Evolutionary conservation across 1,284 basidiomycete species (phyloP).

Genomic region (Pascua sp.): DNA sequence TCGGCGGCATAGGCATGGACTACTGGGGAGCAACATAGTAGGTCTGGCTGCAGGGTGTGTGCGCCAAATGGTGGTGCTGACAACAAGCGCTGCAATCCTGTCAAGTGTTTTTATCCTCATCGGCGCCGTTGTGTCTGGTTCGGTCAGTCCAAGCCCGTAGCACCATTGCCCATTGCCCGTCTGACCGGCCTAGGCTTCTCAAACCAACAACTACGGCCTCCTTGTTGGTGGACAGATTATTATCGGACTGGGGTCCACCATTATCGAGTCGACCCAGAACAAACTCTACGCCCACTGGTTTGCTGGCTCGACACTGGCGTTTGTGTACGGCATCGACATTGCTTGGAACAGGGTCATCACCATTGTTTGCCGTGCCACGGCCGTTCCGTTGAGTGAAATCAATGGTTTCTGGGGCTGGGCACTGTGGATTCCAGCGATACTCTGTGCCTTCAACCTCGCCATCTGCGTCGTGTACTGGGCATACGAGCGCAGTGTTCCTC

Average conservation of each 20-base stretch:
- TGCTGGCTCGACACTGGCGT: constrained; percentile 28
- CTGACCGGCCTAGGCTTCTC: too few relatives aligned
- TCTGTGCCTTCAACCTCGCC: too few relatives aligned
- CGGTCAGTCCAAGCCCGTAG: too few relatives aligned
- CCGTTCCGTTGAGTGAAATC: constrained; percentile 36
- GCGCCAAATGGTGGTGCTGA: constrained; percentile 7
- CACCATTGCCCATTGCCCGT: constrained; percentile 26
- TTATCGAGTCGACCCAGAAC: constrained; percentile 20
- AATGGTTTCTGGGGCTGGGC: constrained; percentile 37
- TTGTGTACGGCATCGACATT: constrained; percentile 37
- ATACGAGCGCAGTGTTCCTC: background rate
- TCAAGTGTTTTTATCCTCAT: constrained; percentile 26
- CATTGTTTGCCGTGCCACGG: constrained; percentile 28
- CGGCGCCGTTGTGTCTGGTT: constrained; percentile 14
- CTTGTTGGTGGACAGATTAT: constrained; percentile 33
- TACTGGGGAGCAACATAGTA: constrained; percentile 42
- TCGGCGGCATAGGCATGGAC: constrained; percentile 51
- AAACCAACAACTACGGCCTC: constrained; percentile 23
- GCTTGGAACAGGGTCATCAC: constrained; percentile 36
- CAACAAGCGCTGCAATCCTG: constrained; percentile 5
- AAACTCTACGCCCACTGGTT: constrained; percentile 46
- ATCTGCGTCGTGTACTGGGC: too few relatives aligned
- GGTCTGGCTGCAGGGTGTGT: background rate
- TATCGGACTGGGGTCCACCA: constrained; percentile 33
- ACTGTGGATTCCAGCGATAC: constrained; percentile 28